phyloP scores from a whole-genome alignment of 352 stramenopile genomes.

The Sclerospora graminicola region DNA sequence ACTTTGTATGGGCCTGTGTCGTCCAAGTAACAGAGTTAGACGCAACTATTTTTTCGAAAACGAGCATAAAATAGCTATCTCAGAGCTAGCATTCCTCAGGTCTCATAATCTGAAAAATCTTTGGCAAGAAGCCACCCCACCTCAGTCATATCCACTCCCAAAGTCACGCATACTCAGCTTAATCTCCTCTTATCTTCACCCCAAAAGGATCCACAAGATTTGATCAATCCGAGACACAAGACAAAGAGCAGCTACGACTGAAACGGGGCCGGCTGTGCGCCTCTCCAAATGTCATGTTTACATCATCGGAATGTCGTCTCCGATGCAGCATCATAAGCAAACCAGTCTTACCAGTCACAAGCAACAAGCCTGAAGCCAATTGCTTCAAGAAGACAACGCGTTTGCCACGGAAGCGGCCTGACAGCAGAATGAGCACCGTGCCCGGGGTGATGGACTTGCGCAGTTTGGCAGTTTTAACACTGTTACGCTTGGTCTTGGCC shows the following conservation, averaged over 20 bases:
- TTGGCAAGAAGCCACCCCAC: slow-evolving; percentile 25
- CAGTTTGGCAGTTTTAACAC: slow-evolving; percentile 88
- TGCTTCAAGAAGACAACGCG: slow-evolving; percentile 98
- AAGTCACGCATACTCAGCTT: background rate
- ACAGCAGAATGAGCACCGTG: slow-evolving; percentile 95
- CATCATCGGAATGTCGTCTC: slow-evolving; percentile 45
- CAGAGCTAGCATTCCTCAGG: slow-evolving; percentile 54
- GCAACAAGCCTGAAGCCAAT: slow-evolving; percentile 92
- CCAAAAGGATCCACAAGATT: background rate
- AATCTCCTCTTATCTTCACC: background rate
- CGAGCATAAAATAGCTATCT: too few species aligned
- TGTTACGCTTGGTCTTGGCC: slow-evolving; percentile 62
- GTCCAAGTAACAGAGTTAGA: background rate
- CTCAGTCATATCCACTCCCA: background rate
- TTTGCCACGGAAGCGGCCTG: slow-evolving; percentile 95
- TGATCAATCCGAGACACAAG: background rate
- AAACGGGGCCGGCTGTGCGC: slow-evolving; percentile 14
- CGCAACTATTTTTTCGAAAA: too few species aligned
- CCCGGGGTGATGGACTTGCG: slow-evolving; percentile 93
- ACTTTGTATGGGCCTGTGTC: slow-evolving; percentile 95
- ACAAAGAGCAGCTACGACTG: background rate
- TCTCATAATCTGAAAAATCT: slow-evolving; percentile 84
- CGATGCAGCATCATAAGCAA: background rate
- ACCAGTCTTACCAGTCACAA: slow-evolving; percentile 89
- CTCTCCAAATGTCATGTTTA: slow-evolving; percentile 59